Base-by-base conservation (phyloP, 768 basidiomycete species). In the Suillus paluster region DNA sequence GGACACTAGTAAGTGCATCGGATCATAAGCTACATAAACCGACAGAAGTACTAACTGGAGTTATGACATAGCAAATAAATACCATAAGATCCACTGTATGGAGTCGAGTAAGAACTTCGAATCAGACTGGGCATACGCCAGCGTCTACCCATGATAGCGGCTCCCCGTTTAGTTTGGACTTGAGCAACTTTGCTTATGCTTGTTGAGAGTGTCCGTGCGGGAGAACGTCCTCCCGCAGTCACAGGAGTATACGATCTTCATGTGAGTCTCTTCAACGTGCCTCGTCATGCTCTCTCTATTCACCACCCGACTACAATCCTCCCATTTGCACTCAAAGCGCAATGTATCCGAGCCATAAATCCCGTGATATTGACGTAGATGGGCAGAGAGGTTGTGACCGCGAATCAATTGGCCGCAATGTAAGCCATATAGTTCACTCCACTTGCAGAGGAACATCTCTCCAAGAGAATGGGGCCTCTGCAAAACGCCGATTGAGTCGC, bases 261-360 rank as follows among this genome's bases (percentile, higher is more conserved):
- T 56, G 23, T 73, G 74, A 2, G 3, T 60, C 19, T 73, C 74
- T 46, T 74, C 66, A 1, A 75, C 46, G 14, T 73, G 73, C 1
- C 74, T 38, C 36, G 10, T 3, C 17, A 55, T 23, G 25, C 4
- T 30, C 65, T 17, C 23, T 17, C 23, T 23, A 1, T 55, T 55
- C 10, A 55, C 0, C 10, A 12, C 36, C 23, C 1, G 6, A 4
- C 23, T 3, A 19, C 54, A 55, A 19, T 17, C 3, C 0, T 25
- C 1, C 54, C 54, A 55, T 19, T 0, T 23, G 36, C 54, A 55
- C 6, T 0, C 5, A 17, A 36, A 3, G 5, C 1, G 36, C 17
- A 1, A 1, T 1, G 25, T 55, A 36, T 55, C 30, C 4, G 33
- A 3, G 5, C 53, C 53, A 1, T 5, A 2, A 23, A 55, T 11